phyloP scores from a whole-genome alignment of 140 eudicot species.

The Erigeron philadelphicus region DNA sequence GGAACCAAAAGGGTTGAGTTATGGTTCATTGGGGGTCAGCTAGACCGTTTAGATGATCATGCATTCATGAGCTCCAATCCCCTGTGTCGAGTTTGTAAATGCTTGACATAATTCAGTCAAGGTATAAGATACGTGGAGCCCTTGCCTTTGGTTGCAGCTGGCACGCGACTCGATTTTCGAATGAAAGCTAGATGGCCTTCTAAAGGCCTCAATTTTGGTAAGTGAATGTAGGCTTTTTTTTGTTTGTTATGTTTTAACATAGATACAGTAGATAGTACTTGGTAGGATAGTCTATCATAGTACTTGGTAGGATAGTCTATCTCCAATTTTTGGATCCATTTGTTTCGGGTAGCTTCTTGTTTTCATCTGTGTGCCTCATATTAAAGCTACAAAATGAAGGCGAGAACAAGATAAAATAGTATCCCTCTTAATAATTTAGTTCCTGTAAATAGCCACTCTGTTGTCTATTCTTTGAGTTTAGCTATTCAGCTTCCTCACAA shows the following conservation, averaged over 20 bases:
- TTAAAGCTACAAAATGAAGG: slow-evolving; percentile 14
- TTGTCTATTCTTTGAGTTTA: slow-evolving; percentile 26
- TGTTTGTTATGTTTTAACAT: slow-evolving; percentile 24
- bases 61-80: slow-evolving; percentile 5
- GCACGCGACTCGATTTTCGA: neutral
- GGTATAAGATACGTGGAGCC: neutral
- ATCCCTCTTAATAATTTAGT: slow-evolving; percentile 5
- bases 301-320: slow-evolving; percentile 26
- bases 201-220: slow-evolving; percentile 33
- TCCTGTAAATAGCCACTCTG: slow-evolving; percentile 27
- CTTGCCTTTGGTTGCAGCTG: neutral
- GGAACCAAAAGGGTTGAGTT: neutral
- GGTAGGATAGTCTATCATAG: slow-evolving; percentile 25
- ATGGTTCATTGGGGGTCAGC: slow-evolving; percentile 5
- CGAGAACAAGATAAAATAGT: neutral
- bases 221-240: slow-evolving; percentile 27
- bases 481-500: slow-evolving; percentile 15
- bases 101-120: slow-evolving; percentile 4
- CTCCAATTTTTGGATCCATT: slow-evolving; percentile 25
- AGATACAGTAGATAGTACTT: slow-evolving; percentile 27
- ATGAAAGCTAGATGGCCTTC: slow-evolving; percentile 19
- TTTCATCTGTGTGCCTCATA: slow-evolving; percentile 18
- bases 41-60: neutral
- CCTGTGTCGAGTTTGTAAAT: slow-evolving; percentile 11
- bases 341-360: slow-evolving; percentile 19